Conservation (phyloP, 2,329 filamentous ascomycete genomes). For the Pyrenophora graminea region DNA sequence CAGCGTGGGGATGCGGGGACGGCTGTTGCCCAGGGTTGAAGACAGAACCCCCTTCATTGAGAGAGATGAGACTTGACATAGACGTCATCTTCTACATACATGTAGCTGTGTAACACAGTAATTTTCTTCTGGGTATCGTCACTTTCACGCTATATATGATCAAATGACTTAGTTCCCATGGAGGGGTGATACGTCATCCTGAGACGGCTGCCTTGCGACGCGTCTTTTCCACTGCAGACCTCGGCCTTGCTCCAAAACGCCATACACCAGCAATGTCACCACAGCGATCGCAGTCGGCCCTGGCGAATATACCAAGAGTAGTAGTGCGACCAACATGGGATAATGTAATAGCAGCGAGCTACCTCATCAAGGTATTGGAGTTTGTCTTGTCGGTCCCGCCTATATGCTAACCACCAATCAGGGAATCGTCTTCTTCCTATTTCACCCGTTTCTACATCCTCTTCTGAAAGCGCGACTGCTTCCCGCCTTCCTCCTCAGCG, state of each 20-base stretch:
- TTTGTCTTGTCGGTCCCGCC: background rate
- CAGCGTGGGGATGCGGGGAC: background rate
- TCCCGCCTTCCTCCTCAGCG: constrained; percentile 79
- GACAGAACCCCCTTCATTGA: too few relatives aligned
- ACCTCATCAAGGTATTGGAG: constrained; percentile 36
- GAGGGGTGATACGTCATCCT: constrained; percentile 13
- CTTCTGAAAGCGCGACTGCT: constrained; percentile 77
- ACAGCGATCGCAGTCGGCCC: constrained; percentile 41
- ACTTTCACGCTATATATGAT: background rate
- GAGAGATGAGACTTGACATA: too few relatives aligned
- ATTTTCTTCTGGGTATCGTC: too few relatives aligned
- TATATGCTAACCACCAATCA: constrained; percentile 39
- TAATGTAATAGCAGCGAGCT: constrained; percentile 32
- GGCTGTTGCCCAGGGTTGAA: background rate
- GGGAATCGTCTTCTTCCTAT: constrained; percentile 81
- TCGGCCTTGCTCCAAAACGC: background rate
- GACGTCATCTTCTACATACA: too few relatives aligned
- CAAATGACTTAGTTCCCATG: background rate
- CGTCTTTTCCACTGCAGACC: constrained; percentile 3
- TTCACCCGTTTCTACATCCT: constrained; percentile 79
- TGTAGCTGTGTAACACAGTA: too few relatives aligned
- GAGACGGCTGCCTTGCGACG: constrained; percentile 6
- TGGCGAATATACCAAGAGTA: constrained; percentile 30
- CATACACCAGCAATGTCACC: constrained; percentile 30
- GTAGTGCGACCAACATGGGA: constrained; percentile 36